Conservation (phyloP, 768 basidiomycete genomes). For the Exidia glandulosa region DNA sequence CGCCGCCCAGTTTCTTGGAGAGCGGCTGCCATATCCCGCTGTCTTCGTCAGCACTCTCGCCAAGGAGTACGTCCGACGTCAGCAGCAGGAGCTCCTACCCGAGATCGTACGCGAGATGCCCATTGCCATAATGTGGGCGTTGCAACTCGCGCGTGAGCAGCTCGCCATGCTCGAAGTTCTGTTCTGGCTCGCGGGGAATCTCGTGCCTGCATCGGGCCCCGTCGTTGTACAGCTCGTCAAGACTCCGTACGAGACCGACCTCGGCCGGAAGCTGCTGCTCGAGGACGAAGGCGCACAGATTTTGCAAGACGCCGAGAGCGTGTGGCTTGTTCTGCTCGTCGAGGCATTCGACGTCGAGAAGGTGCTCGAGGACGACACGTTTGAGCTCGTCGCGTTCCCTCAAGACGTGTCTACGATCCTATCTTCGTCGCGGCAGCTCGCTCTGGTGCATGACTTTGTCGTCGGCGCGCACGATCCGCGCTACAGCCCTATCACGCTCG, state of each 20-base stretch:
- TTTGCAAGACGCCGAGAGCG: conserved; percentile 52
- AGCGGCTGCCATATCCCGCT: too few relatives aligned
- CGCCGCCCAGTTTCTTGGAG: conserved; percentile 42
- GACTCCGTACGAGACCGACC: conserved; percentile 48
- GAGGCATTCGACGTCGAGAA: conserved; percentile 75
- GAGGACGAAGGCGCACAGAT: conserved; percentile 65
- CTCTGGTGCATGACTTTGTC: conserved; percentile 57
- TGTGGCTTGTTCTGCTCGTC: conserved; percentile 71
- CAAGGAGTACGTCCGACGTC: conserved; percentile 47
- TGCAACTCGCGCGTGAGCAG: conserved; percentile 69
- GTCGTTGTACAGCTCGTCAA: conserved; percentile 54
- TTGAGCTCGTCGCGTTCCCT: conserved; percentile 44
- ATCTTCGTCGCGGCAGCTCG: conserved; percentile 49
- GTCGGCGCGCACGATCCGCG: conserved; percentile 48
- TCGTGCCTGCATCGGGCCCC: conserved; percentile 53
- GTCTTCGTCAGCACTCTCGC: too few relatives aligned
- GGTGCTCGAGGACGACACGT: conserved; percentile 35
- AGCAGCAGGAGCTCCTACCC: conserved; percentile 36
- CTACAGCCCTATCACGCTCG: conserved; percentile 59
- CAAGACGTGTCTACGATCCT: conserved; percentile 21
- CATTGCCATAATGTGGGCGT: conserved; percentile 53
- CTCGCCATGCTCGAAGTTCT: conserved; percentile 72
- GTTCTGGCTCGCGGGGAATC: conserved; percentile 82
- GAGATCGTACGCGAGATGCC: conserved; percentile 39
- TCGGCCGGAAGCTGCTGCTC: conserved; percentile 57